Base-by-base conservation (phyloP, 2,329 filamentous ascomycete species). In the Aspergillus aculeatinus region DNA sequence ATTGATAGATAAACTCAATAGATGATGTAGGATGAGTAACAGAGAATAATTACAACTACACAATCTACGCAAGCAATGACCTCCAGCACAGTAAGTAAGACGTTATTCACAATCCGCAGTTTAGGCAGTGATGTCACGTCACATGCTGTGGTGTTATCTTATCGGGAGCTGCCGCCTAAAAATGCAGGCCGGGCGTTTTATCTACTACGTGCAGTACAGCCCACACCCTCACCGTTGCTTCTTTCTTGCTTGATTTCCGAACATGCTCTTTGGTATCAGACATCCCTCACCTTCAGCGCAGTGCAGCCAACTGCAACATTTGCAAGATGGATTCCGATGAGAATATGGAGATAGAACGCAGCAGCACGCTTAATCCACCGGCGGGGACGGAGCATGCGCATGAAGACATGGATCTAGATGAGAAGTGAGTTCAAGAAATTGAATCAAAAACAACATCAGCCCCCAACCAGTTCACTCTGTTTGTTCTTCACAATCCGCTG, bases 311-410 rank as follows among this genome's bases (percentile, higher is more conserved):
- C 39, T 44, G 39, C 39, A n/a, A 19, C n/a, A 6, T 1, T 1
- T 29, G 16, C 39, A 44, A 44, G 11, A 74, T 75, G 72, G 71
- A 74, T 63, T 68, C 65, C 3, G 71, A 73, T 33, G 67, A 68
- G 48, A 55, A 68, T 7, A 48, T 69, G 48, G 67, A 44, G 39
- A 5, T n/a, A 16, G 39, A 44, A 14, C n/a, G 33, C 33, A 16
- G 33, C 14, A 12, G 33, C 33, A 35, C 14, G 6, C 14, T n/a
- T 7, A 5, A 65, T 19, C 48, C 23, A 66, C 21, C 65, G 19
- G 61, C 61, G 19, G 5, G 48, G n/a, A 14, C 49, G 19, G 60
- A 60, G n/a, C 44, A 57, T n/a, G 57, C 39, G n/a, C 59, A 67
- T 47, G 71, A 72, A 42, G 39, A 44, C 16, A 31, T 59, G 4